phyloP scores from a whole-genome alignment of 73 alveolate genomes.

The Stentor coeruleus region DNA sequence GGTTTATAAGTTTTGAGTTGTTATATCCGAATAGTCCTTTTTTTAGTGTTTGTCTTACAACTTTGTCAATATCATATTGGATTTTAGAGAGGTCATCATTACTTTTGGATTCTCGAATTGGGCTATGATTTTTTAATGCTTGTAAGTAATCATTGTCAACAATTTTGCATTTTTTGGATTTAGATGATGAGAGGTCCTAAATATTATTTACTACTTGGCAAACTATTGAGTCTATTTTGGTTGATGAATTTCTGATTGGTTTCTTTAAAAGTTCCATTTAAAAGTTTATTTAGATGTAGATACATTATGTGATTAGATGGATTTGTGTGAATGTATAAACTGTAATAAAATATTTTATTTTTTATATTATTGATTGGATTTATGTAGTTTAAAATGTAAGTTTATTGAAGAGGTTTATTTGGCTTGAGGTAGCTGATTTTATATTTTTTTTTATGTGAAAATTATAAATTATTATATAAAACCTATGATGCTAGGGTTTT shows the following conservation, averaged over 20 bases:
- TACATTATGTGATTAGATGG: too few species aligned
- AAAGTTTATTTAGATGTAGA: too few species aligned
- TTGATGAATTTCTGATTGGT: not conserved
- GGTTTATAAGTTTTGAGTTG: not conserved
- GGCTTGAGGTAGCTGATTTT: too few species aligned
- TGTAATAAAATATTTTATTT: too few species aligned
- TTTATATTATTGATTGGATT: too few species aligned
- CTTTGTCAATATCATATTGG: not conserved
- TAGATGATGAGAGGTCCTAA: not conserved
- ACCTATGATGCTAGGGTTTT: too few species aligned
- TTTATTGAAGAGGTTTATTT: too few species aligned
- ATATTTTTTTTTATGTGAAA: too few species aligned
- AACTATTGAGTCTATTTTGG: not conserved
- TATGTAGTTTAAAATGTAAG: too few species aligned
- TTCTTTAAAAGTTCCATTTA: not conserved
- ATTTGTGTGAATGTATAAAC: too few species aligned
- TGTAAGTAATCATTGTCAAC: slow-evolving; percentile 4
- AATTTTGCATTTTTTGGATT: not conserved
- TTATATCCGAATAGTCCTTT: slow-evolving; percentile 13
- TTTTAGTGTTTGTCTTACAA: not conserved
- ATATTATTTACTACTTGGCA: not conserved
- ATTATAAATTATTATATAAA: too few species aligned
- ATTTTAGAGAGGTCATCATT: not conserved
- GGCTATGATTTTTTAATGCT: not conserved
- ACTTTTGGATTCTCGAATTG: not conserved